phyloP scores from a whole-genome alignment of 2,329 filamentous ascomycete species.

The Calonectria pauciramosa region DNA sequence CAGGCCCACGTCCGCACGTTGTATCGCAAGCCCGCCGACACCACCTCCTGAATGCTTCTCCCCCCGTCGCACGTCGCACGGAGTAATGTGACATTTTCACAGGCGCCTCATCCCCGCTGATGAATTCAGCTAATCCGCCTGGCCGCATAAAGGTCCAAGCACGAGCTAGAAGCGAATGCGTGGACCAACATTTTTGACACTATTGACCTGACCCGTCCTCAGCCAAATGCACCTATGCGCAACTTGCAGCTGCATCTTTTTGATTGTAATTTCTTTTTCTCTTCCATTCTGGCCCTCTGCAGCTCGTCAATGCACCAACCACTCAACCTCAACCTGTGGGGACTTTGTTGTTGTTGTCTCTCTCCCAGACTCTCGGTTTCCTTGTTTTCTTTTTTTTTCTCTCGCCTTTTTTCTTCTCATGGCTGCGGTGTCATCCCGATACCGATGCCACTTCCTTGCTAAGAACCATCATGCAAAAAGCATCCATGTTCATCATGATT shows the following conservation, averaged over 20 bases:
- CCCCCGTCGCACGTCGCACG: constrained; percentile 3
- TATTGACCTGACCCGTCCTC: constrained; percentile 2
- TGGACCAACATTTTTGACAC: constrained; percentile 2
- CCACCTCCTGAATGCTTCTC: constrained; percentile 11
- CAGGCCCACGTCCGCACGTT: not conserved
- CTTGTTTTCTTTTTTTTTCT: not conserved
- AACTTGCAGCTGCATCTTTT: constrained; percentile 2
- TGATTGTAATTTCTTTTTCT: not conserved
- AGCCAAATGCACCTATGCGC: not conserved
- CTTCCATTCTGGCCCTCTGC: not conserved
- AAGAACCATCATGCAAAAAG: not conserved
- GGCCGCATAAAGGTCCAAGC: constrained; percentile 22
- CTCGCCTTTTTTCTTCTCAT: not conserved
- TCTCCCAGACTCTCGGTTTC: not conserved
- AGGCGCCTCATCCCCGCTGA: constrained; percentile 11
- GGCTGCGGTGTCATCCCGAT: not conserved
- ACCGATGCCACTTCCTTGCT: not conserved
- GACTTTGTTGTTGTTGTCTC: not conserved
- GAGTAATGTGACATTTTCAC: constrained; percentile 5
- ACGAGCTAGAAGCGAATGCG: constrained; percentile 11
- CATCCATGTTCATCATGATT: not conserved
- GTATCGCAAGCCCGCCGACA: not conserved
- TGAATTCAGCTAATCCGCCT: constrained; percentile 13
- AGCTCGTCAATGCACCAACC: not conserved
- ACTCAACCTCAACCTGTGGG: not conserved